Base-by-base conservation (phyloP, 1,139 yeast species). In the Scheffersomyces quercinus region DNA sequence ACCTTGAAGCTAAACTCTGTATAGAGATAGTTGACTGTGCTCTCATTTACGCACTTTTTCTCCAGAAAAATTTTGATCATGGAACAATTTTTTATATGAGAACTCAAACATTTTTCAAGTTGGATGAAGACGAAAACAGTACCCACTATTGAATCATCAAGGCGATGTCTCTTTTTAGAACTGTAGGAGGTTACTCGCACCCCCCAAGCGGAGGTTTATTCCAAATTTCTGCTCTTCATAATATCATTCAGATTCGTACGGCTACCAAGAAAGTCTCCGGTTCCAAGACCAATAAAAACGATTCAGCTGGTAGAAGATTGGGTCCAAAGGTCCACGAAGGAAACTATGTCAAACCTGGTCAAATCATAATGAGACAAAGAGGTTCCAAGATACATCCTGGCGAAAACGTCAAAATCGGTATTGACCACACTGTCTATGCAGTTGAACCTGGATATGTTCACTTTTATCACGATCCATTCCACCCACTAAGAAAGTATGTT, bases 301-400 rank as follows among this genome's bases (percentile, higher is more conserved):
- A 91, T 66, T 91, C 99, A 15, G 91, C 93, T 3, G 99, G 99
- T 73, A 83, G 96, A 67, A 77, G 98, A 61, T 73, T 93, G 43
- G 99, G 99, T 29, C 88, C 95, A 32, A 93, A 93, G 68, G 87
- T 79, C 41, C 80, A 85, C 51, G 97, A 91, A 56, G 85, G 87
- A 37, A 77, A 81, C 58, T 67, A 64, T 43, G 86, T 59, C 55
- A 75, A 78, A 42, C 82, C 88, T 0, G 98, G 98, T n/a, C 88
- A 90, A 59, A 91, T 93, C 54, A 77, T 93, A 37, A 82, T 88
- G 83, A 82, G 98, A 65, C 99, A 93, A 62, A 80, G 98, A 63
- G 99, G 99, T 59, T 90, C 99, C n/a, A 85, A 81, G 57, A 87
- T 91, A 62, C 95, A 83, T 59, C 98, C 99, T 0, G 99, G 99